Evolutionary conservation across 495 filamentous ascomycete genomes (phyloP), one percentile per base, ranked within the genome.

Genomic region (Penicillium verhagenii): DNA sequence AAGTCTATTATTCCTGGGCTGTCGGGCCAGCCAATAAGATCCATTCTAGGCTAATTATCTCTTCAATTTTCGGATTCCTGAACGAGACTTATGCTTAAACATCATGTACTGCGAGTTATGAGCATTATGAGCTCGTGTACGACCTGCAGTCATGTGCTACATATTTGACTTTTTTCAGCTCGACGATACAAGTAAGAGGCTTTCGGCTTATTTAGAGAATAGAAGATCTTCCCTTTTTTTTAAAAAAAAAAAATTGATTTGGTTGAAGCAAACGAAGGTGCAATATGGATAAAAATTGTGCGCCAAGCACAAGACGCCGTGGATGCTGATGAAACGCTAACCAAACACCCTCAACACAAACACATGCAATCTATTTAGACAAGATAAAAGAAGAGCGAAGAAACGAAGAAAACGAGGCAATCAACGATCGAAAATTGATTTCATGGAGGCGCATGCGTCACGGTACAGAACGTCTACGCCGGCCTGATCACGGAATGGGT

Each of bases 401-500:
- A 45, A 39, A 6, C n/a, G 31, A 23, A 29, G 5, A 29, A 20
- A 48, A 2, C 16, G 28, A 31, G 18, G 24, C 39, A 23, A 60
- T 64, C 58, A 65, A 56, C 64, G 55, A 20, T 67, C 61, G 42
- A 79, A 79, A 47, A 77, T 71, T 4, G 62, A 63, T 55, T 72
- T 75, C 71, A 79, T 75, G 40, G 72, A 69, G 13, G 67, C 73
- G 55, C 76, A 79, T 6, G 76, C 74, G 19, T 75, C 70, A 28
- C 62, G 66, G 42, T 79, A 79, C 2, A 75, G 53, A 1, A 74
- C 56, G 44, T 77, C 63, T 14, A 79, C 69, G 19, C 64, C 59
- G 9, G 57, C 64, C 44, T 77, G 75, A 48, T 79, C 82, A n/a
- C 81, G 79, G 56, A 88, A 77, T 9, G 89, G 90, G 67, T 91